Conservation (phyloP, 768 basidiomycete species). For the Panus rudis region DNA sequence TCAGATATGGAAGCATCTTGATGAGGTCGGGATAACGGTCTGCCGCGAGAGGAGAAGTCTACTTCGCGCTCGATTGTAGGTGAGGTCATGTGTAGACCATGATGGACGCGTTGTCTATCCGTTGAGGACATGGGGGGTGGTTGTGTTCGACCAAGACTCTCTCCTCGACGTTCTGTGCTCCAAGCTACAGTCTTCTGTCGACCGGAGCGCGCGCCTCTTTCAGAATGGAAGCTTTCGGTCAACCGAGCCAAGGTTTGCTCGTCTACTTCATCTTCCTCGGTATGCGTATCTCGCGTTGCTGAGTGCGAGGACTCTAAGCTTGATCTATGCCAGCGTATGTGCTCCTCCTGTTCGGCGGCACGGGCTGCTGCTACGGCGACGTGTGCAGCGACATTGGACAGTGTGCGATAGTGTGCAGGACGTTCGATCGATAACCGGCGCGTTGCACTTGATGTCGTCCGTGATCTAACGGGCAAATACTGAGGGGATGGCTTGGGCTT, state of each 20-base stretch:
- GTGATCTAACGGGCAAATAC: constrained; percentile 33
- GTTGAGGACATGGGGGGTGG: constrained; percentile 16
- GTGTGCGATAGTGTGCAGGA: constrained; percentile 56
- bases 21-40: constrained; percentile 35
- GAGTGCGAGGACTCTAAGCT: constrained; percentile 21
- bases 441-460: constrained; percentile 33
- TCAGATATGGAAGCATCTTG: constrained; percentile 18
- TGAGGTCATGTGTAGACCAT: constrained; percentile 26
- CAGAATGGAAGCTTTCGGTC: constrained; percentile 75
- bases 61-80: constrained; percentile 18
- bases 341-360: constrained; percentile 54
- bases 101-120: constrained; percentile 17
- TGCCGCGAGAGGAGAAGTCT: constrained; percentile 33
- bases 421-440: constrained; percentile 48
- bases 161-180: constrained; percentile 51
- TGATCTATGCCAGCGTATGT: constrained; percentile 26
- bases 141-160: constrained; percentile 35
- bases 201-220: constrained; percentile 41
- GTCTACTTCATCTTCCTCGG: constrained; percentile 39
- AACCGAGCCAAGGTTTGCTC: constrained; percentile 51
- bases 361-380: constrained; percentile 67
- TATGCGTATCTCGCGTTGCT: constrained; percentile 16
- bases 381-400: constrained; percentile 64
- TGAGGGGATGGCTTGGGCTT: constrained; percentile 28
- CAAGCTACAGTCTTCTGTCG: constrained; percentile 55